Percentiles rank a stretch among this genome's conserved stretches.
Evolutionary conservation across 768 basidiomycete genomes (phyloP).

Genomic region (Suillus subalutaceus): DNA sequence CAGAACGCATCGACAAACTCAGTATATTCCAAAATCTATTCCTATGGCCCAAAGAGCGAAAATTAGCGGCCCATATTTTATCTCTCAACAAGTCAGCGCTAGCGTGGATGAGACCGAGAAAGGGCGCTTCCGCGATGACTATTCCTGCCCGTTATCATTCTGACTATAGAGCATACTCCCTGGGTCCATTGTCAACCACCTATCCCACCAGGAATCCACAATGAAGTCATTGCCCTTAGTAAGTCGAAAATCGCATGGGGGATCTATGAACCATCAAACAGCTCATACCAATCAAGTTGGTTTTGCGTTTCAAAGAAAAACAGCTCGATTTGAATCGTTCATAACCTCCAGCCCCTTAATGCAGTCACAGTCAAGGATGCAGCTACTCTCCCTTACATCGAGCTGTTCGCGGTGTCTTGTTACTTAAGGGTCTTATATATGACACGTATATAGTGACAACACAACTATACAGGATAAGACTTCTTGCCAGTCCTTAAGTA

Average conservation of each 20-base stretch:
- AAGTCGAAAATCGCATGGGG: too few species aligned
- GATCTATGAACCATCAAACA: constrained; percentile 38
- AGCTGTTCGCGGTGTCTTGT: too few species aligned
- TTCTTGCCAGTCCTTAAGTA: too few species aligned
- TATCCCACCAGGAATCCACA: too few species aligned
- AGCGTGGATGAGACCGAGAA: constrained; percentile 41
- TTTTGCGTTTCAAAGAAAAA: constrained; percentile 39
- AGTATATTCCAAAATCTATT: not conserved
- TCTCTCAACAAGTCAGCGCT: constrained; percentile 35
- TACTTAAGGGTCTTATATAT: too few species aligned
- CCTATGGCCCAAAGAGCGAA: constrained; percentile 10
- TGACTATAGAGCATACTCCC: too few species aligned
- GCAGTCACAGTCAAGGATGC: constrained; percentile 5
- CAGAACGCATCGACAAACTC: not conserved
- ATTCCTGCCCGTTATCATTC: constrained; percentile 36
- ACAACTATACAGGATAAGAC: too few species aligned
- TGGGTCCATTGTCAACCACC: too few species aligned
- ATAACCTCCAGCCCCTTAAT: constrained; percentile 27
- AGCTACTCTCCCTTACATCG: constrained; percentile 14
- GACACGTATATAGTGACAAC: too few species aligned
- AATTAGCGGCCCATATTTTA: constrained; percentile 27
- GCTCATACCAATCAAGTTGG: constrained; percentile 41
- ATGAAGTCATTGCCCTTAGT: too few species aligned
- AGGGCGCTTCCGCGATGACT: constrained; percentile 37
- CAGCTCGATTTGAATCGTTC: constrained; percentile 23